phyloP scores from a whole-genome alignment of 768 basidiomycete genomes.

The Clavaria fumosa region DNA sequence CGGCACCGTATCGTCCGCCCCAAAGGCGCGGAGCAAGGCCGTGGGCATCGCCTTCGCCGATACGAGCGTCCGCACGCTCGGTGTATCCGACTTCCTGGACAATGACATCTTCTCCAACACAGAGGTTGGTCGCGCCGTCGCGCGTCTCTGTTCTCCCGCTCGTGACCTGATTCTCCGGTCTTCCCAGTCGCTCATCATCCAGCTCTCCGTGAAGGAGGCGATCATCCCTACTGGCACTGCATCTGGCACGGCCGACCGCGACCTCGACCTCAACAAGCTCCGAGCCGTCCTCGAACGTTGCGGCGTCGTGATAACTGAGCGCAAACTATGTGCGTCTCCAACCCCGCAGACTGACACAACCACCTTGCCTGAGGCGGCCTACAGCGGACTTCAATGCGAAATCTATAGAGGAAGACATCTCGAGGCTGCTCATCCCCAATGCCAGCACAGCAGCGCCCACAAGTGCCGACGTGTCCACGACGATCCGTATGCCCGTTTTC shows the following conservation, averaged over 20 bases:
- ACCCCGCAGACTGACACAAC: too few relatives aligned
- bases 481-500: conserved; percentile 34
- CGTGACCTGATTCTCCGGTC: background rate
- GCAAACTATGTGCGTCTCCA: conserved; percentile 46
- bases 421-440: conserved; percentile 43
- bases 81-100: conserved; percentile 84
- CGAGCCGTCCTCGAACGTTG: conserved; percentile 80
- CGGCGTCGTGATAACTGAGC: conserved; percentile 77
- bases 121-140: conserved; percentile 40
- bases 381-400: conserved; percentile 74
- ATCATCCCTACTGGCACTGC: conserved; percentile 64
- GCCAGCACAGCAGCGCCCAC: conserved; percentile 22
- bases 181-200: conserved; percentile 77
- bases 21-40: conserved; percentile 48
- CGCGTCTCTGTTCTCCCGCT: background rate
- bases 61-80: conserved; percentile 69
- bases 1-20: conserved; percentile 27
- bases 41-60: conserved; percentile 90
- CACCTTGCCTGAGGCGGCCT: background rate
- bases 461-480: conserved; percentile 33
- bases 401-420: conserved; percentile 68
- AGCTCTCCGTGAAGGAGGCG: conserved; percentile 95
- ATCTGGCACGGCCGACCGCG: conserved; percentile 60
- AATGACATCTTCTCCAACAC: conserved; percentile 93
- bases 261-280: conserved; percentile 79